Evolutionary conservation across 2,329 filamentous ascomycete genomes (phyloP), one percentile per base, ranked within the genome.

Genomic region (Aspergillus eucalypticola): DNA sequence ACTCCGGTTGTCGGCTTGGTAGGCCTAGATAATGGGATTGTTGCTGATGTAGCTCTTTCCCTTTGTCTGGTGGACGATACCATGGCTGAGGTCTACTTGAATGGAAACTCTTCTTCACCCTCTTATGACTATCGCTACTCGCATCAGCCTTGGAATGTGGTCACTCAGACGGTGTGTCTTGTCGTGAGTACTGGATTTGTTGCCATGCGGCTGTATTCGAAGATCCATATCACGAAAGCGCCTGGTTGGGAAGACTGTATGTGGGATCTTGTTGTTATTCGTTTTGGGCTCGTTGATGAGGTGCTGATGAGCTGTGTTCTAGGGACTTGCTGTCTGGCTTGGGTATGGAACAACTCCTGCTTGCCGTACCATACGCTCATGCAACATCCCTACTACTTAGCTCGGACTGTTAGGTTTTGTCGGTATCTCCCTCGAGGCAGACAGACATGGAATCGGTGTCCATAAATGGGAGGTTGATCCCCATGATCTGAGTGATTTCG

Each of bases 141-240:
- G 1, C 29, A 57, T n/a, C 67, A 59, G 25, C 46, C 27, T 13
- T 65, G 58, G 62, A 59, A 66, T 52, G 56, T 67, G 35, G 59
- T 66, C 58, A 67, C 66, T 17, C 63, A 64, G 54, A 41, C 51
- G 2, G 60, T 64, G 38, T 69, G 67, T 35, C 58, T 69, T 2
- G 41, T 59, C 2, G 50, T 65, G n/a, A 66, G 64, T 41, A 64
- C 66, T 3, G 38, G 62, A 19, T 67, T 62, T 46, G 58, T 69
- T 8, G 56, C 53, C 5, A 65, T 66, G 59, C 57, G 66, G 25
- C 48, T 72, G 41, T 73, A 70, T 57, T 67, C 71, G 23, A 68
- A 72, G 54, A 27, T 73, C 8, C 58, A 66, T 38, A 67, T 73
- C 38, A 69, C 68, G n/a, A 58, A 54, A 38, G 58, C 60, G 10